These are phyloP conservation scores for Scheffersomyces illinoinensis DNA, from an alignment of 1,139 yeast species.

Conservation along the genomic window DNA sequence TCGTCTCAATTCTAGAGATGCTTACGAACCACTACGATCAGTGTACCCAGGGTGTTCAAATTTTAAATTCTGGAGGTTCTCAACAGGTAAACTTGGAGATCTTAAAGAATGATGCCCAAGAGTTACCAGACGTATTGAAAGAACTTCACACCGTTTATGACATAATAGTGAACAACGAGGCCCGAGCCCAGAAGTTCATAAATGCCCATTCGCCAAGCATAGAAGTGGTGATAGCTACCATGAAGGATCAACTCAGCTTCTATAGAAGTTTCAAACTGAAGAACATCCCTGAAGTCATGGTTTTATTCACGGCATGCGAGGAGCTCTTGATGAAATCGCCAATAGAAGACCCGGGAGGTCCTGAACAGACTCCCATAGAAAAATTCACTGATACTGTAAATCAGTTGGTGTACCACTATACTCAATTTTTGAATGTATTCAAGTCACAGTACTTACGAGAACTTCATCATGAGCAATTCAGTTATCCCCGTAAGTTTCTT, in stretches of 20 bases:
- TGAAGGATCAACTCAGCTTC: slow-evolving; percentile 17
- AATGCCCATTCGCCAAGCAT: slow-evolving; percentile 16
- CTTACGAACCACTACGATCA: slow-evolving; percentile 83
- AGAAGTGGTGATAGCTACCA: slow-evolving; percentile 15
- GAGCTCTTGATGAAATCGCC: slow-evolving; percentile 8
- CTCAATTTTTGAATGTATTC: slow-evolving; percentile 34
- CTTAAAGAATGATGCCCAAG: slow-evolving; percentile 34
- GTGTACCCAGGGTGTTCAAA: slow-evolving; percentile 45
- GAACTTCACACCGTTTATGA: slow-evolving; percentile 33
- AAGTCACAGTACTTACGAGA: slow-evolving; percentile 40
- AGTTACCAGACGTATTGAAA: slow-evolving; percentile 21
- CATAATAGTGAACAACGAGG: slow-evolving; percentile 38
- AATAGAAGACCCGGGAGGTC: slow-evolving; percentile 3
- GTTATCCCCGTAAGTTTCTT: slow-evolving; percentile 40
- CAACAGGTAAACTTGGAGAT: slow-evolving; percentile 29
- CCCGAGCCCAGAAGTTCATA: slow-evolving; percentile 29
- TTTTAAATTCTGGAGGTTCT: slow-evolving; percentile 18
- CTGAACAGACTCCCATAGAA: slow-evolving; percentile 19
- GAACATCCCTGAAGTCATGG: slow-evolving; percentile 25
- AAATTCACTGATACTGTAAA: slow-evolving; percentile 27
- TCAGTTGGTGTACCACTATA: slow-evolving; percentile 39
- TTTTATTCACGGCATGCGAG: slow-evolving; percentile 20
- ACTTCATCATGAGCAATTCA: slow-evolving; percentile 41
- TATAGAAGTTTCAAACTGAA: slow-evolving; percentile 26
- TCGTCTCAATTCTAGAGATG: slow-evolving; percentile 69